phyloP scores from a whole-genome alignment of 148 eudicot genomes.

The Limonium bicolor region DNA sequence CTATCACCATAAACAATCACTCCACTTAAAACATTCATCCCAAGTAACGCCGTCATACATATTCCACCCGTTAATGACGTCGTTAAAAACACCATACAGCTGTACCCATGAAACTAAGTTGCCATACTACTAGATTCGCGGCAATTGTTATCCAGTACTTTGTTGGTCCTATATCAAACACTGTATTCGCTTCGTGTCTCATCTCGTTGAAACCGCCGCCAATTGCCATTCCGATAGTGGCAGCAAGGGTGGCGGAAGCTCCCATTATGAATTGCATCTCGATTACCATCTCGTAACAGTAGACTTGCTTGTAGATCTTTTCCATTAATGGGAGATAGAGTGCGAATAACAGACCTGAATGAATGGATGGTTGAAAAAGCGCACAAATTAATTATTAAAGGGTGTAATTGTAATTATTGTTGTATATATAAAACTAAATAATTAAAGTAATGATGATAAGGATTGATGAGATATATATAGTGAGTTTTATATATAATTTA shows the following conservation, averaged over 20 bases:
- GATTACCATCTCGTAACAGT: conserved; percentile 62
- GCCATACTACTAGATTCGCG: conserved; percentile 42
- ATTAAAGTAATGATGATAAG: not conserved
- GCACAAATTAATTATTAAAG: not conserved
- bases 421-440: not conserved
- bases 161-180: conserved; percentile 32
- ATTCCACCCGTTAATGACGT: conserved; percentile 60
- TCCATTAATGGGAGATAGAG: conserved; percentile 81
- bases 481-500: not conserved
- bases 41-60: conserved; percentile 56
- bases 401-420: not conserved
- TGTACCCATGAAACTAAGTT: conserved; percentile 75
- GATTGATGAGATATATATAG: not conserved
- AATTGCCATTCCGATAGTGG: conserved; percentile 47
- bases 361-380: too few species aligned
- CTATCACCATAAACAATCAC: conserved; percentile 52
- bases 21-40: conserved; percentile 43
- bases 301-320: conserved; percentile 41
- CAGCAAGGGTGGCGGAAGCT: conserved; percentile 38
- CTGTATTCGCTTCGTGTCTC: conserved; percentile 18
- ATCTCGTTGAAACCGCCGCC: conserved; percentile 48
- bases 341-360: conserved; percentile 39
- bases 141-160: conserved; percentile 32
- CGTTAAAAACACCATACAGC: conserved; percentile 75
- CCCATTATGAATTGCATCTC: conserved; percentile 83